Base-by-base conservation (phyloP, 1,139 yeast genomes). In the Scheffersomyces insectosa region DNA sequence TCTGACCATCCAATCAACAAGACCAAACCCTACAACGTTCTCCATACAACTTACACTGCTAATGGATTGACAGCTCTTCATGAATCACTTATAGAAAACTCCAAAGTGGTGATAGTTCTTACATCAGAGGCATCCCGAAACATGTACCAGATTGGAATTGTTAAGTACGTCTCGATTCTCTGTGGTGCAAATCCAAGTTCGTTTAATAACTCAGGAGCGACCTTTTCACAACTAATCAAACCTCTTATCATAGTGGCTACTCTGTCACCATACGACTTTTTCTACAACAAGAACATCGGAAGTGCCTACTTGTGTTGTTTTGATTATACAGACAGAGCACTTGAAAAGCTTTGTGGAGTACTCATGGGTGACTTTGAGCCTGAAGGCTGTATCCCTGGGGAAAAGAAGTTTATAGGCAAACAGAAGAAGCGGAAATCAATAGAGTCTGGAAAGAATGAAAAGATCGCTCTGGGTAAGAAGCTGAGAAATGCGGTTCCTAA, bases 141-240 rank as follows among this genome's bases (percentile, higher is more conserved):
- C 57, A 78, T 81, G 79, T 81, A 80, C 56, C 87, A 82, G 57
- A 76, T 80, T n/a, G 83, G 84, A 3, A 75, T 82, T 35, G 81
- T 83, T 33, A 82, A 82, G 52, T 80, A 79, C 48, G 77, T 82
- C 3, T 70, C 81, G 5, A 70, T 79, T 23, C 64, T 81, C 15
- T 82, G 87, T 59, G 80, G 82, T 7, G 70, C 76, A 28, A 59
- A 69, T 44, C 79, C 82, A 2, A 55, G 63, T 35, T 60, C 72
- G 3, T 62, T 70, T 38, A 62, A 60, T 30, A 59, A 55, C 38
- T 46, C 56, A 5, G 52, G 52, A 9, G 51, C 49, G 3, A 47
- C 57, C 2, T 49, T 49, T 33, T 50, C 64, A 3, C 68, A 62
- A 45, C 49, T 70, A 15, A 50, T 68, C 9, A 81, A 81, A 48